Percentiles rank a stretch among this genome's conserved stretches.
phyloP scores from a whole-genome alignment of 2,329 filamentous ascomycete species.

The Drechslera avenae region DNA sequence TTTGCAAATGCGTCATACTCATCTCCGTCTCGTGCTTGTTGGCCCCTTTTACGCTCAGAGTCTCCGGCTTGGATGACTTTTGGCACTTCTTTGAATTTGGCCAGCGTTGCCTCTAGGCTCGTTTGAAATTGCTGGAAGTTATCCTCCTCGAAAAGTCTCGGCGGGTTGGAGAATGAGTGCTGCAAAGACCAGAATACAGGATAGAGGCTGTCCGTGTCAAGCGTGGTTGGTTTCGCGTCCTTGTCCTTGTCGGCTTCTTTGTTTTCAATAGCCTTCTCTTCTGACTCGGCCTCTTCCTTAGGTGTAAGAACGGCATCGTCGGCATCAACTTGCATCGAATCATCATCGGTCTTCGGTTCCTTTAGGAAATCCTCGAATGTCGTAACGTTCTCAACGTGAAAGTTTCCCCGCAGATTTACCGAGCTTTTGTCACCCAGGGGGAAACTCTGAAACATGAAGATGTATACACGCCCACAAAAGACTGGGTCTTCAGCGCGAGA shows the following conservation, averaged over 20 bases:
- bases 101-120: constrained; percentile 66
- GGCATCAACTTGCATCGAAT: constrained; percentile 71
- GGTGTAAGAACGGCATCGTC: constrained; percentile 40
- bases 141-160: constrained; percentile 73
- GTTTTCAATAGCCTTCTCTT: constrained; percentile 39
- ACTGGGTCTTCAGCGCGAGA: constrained; percentile 97
- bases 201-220: constrained; percentile 77
- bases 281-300: constrained; percentile 48
- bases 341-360: constrained; percentile 46
- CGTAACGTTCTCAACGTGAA: constrained; percentile 93
- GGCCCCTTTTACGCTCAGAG: constrained; percentile 64
- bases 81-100: constrained; percentile 75
- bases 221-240: constrained; percentile 53
- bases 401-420: constrained; percentile 94
- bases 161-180: constrained; percentile 88
- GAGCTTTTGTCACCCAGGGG: constrained; percentile 96
- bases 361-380: constrained; percentile 69
- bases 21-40: constrained; percentile 67
- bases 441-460: constrained; percentile 98
- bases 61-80: constrained; percentile 71
- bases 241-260: constrained; percentile 54
- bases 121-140: constrained; percentile 70
- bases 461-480: constrained; percentile 96
- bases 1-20: constrained; percentile 68
- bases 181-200: constrained; percentile 94